Evolutionary conservation across 148 eudicot species (phyloP), one percentile per base, ranked within the genome.

Genomic region (Chenopodium berlandieri): DNA sequence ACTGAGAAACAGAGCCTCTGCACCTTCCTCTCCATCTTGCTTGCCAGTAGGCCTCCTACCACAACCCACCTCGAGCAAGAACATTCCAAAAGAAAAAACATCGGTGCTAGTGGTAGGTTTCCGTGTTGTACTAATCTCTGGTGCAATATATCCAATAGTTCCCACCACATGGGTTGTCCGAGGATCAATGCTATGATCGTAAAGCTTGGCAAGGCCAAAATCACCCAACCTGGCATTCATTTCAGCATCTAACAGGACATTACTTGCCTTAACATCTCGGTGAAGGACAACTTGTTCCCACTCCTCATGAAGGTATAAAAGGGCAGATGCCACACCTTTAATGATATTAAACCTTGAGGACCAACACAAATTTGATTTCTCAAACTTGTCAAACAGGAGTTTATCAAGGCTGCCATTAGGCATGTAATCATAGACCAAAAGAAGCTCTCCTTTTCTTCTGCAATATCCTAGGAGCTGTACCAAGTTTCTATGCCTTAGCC

Each of bases 371-470:
- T 66, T 62, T 17, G 69, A 25, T 78, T 60, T 44, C 0, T 87
- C 78, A 34, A 86, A 46, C 62, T 77, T 81, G 30, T 65, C n/a
- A n/a, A 82, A 89, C 14, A 91, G 69, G 69, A 63, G 82, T 66
- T 75, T 88, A 67, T 91, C 92, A 14, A 91, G 81, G 80, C 94
- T 91, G 54, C 94, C 94, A 54, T 86, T 79, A 48, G 86, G 81
- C 86, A 84, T 86, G 71, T 73, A 76, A 50, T 86, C 89, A 54
- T 86, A 86, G 13, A 86, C 83, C 70, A 86, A 76, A 27, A 86
- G 64, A 44, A 86, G 89, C 84, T 86, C 86, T 8, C 82, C 85
- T 48, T 81, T 81, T 78, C 80, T 78, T 25, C 83, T 46, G 81
- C 86, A 82, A 70, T 86, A 86, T 27, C 90, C 90, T 68, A 85